phyloP scores from a whole-genome alignment of 192 early-diverging fungal species.

The Backusella macrospora region DNA sequence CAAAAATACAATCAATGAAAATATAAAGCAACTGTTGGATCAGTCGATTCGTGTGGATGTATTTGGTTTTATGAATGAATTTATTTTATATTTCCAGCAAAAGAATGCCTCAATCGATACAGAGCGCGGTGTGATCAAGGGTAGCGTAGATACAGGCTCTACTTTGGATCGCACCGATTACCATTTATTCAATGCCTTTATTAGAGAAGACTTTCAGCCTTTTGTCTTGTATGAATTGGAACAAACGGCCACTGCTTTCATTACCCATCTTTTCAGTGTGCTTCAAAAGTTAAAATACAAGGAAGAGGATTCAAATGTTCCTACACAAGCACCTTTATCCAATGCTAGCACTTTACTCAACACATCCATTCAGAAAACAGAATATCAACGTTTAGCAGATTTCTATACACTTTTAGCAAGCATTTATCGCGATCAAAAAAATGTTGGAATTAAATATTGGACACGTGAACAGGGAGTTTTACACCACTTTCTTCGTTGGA shows the following conservation, averaged over 20 bases:
- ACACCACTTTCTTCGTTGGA: conserved; percentile 67
- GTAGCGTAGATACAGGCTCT: neutral
- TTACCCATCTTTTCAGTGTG: conserved; percentile 57
- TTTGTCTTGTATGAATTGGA: conserved; percentile 59
- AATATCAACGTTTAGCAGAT: conserved; percentile 58
- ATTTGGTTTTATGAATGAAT: conserved; percentile 67
- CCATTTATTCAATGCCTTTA: conserved; percentile 10
- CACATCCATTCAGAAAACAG: conserved; percentile 20
- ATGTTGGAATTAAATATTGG: conserved; percentile 79
- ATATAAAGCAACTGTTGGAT: conserved; percentile 58
- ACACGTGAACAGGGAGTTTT: conserved; percentile 53
- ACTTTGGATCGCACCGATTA: neutral
- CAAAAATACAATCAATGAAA: neutral
- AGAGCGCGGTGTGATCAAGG: neutral
- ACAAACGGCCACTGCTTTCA: conserved; percentile 53
- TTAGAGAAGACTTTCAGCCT: conserved; percentile 44
- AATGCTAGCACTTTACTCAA: conserved; percentile 5
- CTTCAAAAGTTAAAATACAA: conserved; percentile 65
- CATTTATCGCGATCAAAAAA: conserved; percentile 75
- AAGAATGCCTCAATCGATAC: neutral
- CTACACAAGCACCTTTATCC: conserved; percentile 12
- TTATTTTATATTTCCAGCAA: conserved; percentile 54
- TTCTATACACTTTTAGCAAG: conserved; percentile 74
- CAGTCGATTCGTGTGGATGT: conserved; percentile 57
- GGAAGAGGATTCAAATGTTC: conserved; percentile 65